Evolutionary conservation across 768 basidiomycete species (phyloP).

Genomic region (Suillus ampliporus): DNA sequence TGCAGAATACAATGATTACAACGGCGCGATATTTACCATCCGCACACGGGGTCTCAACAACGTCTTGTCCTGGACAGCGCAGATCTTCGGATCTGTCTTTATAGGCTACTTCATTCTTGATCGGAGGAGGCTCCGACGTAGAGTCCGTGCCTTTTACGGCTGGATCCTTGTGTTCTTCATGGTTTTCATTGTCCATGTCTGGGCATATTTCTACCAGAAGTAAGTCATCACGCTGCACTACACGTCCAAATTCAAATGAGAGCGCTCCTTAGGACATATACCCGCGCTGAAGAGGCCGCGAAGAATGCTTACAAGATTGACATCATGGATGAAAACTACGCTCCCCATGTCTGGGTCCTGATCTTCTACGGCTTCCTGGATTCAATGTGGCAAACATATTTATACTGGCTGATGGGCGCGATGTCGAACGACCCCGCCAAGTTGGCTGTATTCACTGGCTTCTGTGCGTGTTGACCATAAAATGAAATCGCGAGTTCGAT

Average conservation of each 20-base stretch:
- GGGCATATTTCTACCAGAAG: slow-evolving; percentile 78
- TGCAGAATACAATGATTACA: slow-evolving; percentile 76
- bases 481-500: not conserved
- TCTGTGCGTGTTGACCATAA: slow-evolving; percentile 56
- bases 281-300: slow-evolving; percentile 52
- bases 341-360: slow-evolving; percentile 59
- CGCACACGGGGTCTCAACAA: slow-evolving; percentile 74
- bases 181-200: slow-evolving; percentile 68
- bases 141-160: slow-evolving; percentile 69
- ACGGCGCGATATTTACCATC: slow-evolving; percentile 74
- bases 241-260: slow-evolving; percentile 4
- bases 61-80: slow-evolving; percentile 73
- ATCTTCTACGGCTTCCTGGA: slow-evolving; percentile 73
- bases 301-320: slow-evolving; percentile 53
- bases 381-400: slow-evolving; percentile 79
- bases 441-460: slow-evolving; percentile 77
- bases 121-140: slow-evolving; percentile 54
- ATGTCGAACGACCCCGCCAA: slow-evolving; percentile 81
- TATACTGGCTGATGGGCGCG: slow-evolving; percentile 80
- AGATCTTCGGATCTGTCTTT: slow-evolving; percentile 69
- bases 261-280: slow-evolving; percentile 50
- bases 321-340: slow-evolving; percentile 58
- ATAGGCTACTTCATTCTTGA: slow-evolving; percentile 69
- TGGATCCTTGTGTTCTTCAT: slow-evolving; percentile 64
- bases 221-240: slow-evolving; percentile 31